phyloP scores from a whole-genome alignment of 192 early-diverging fungal species.

The Rhizoclosmatium sp. region DNA sequence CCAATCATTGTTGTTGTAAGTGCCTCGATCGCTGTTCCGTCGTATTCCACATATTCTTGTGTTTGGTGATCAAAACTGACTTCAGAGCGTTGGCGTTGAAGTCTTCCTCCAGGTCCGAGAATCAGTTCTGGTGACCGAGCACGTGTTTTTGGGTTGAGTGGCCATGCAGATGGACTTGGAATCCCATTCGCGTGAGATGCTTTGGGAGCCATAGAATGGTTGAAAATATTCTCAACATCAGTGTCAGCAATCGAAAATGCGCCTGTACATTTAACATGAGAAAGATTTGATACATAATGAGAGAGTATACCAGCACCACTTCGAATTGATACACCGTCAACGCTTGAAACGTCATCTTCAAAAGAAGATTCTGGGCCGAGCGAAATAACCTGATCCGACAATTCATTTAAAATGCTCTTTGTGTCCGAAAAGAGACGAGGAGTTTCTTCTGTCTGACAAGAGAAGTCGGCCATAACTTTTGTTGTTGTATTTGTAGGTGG shows the following conservation, averaged over 20 bases:
- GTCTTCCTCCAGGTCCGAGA: background rate
- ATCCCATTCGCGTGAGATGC: too few species aligned
- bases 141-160: background rate
- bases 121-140: background rate
- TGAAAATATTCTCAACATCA: background rate
- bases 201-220: background rate
- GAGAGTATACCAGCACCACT: background rate
- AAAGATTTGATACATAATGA: background rate
- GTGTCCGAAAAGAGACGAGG: background rate
- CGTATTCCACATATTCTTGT: conserved; percentile 33
- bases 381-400: background rate
- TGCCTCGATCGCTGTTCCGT: conserved; percentile 38
- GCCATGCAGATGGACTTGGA: too few species aligned
- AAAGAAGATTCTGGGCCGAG: conserved; percentile 4
- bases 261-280: background rate
- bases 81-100: conserved; percentile 7
- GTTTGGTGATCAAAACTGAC: conserved; percentile 31
- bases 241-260: background rate
- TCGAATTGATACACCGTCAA: conserved; percentile 1
- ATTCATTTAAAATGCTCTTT: conserved; percentile 7
- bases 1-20: conserved; percentile 56
- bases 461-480: conserved; percentile 10
- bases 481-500: background rate
- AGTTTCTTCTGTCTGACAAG: conserved; percentile 6
- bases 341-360: background rate